phyloP scores from a whole-genome alignment of 2,329 filamentous ascomycete species.

The Fonsecaea monophora region DNA sequence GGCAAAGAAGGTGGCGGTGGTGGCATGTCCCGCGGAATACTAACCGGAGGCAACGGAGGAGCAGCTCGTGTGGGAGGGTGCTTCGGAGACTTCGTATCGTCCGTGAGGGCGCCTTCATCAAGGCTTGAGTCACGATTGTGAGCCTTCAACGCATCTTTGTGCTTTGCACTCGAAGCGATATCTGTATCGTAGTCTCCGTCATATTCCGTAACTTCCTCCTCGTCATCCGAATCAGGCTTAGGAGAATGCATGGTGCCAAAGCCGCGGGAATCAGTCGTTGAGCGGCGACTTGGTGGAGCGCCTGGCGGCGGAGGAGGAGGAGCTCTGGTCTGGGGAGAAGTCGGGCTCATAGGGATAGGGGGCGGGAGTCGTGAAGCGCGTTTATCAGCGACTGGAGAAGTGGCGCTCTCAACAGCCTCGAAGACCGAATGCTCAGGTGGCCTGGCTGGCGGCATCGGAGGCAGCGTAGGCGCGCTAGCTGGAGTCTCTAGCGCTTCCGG shows the following conservation, averaged over 20 bases:
- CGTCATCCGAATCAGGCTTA: slow-evolving; percentile 65
- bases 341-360: slow-evolving; percentile 46
- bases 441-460: slow-evolving; percentile 40
- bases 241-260: slow-evolving; percentile 46
- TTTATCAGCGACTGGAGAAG: slow-evolving; percentile 46
- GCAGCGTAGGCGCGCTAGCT: slow-evolving; percentile 50
- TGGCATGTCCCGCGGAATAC: slow-evolving; percentile 63
- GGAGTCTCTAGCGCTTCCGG: slow-evolving; percentile 42
- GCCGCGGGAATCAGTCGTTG: slow-evolving; percentile 62
- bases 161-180: slow-evolving; percentile 89
- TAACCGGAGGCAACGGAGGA: slow-evolving; percentile 63
- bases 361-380: slow-evolving; percentile 51
- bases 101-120: slow-evolving; percentile 67
- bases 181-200: slow-evolving; percentile 98
- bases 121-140: slow-evolving; percentile 78
- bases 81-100: slow-evolving; percentile 59
- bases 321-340: slow-evolving; percentile 60
- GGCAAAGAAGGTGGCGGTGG: slow-evolving; percentile 72
- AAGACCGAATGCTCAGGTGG: slow-evolving; percentile 15
- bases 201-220: slow-evolving; percentile 88
- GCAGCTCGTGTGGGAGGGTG: slow-evolving; percentile 49
- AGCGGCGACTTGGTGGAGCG: slow-evolving; percentile 60
- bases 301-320: slow-evolving; percentile 67
- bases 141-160: slow-evolving; percentile 89
- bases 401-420: slow-evolving; percentile 43